Conservation (phyloP, 1,284 basidiomycete species). For the Tetrapyrgos nigripes region DNA sequence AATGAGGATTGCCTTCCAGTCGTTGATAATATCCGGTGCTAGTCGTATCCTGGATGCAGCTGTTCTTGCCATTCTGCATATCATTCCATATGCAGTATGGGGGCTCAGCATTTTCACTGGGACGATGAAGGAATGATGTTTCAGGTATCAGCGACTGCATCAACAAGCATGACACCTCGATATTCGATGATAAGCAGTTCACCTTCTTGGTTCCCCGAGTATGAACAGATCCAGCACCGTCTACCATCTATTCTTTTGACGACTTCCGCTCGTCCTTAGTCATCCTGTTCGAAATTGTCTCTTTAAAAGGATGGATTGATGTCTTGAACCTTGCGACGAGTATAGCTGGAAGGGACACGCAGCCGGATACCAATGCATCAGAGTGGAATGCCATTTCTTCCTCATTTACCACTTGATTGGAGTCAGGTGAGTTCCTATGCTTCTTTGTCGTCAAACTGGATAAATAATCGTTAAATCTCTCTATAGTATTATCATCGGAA, state of each 20-base stretch:
- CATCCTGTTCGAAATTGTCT: conserved; percentile 97
- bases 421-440: conserved; percentile 67
- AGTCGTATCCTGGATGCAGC: conserved; percentile 90
- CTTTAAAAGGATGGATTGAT: conserved; percentile 95
- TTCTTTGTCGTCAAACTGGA: background rate
- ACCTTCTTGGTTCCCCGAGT: conserved; percentile 83
- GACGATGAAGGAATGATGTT: conserved; percentile 75
- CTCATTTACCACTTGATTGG: conserved; percentile 94
- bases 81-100: conserved; percentile 98
- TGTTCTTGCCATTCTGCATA: conserved; percentile 91
- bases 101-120: conserved; percentile 95
- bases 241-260: conserved; percentile 92
- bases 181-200: conserved; percentile 56
- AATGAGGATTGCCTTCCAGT: conserved; percentile 91
- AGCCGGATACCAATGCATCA: conserved; percentile 76
- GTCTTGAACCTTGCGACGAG: conserved; percentile 88
- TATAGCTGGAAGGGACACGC: conserved; percentile 73
- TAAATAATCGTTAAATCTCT: conserved; percentile 17
- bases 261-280: conserved; percentile 86
- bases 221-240: conserved; percentile 88
- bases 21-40: conserved; percentile 90
- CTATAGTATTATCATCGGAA: conserved; percentile 91
- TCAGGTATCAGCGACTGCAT: conserved; percentile 69
- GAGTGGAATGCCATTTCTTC: conserved; percentile 93
- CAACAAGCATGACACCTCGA: conserved; percentile 76